Evolutionary conservation across 805 yeast genomes (phyloP).

Genomic region (Lachancea quebecensis): DNA sequence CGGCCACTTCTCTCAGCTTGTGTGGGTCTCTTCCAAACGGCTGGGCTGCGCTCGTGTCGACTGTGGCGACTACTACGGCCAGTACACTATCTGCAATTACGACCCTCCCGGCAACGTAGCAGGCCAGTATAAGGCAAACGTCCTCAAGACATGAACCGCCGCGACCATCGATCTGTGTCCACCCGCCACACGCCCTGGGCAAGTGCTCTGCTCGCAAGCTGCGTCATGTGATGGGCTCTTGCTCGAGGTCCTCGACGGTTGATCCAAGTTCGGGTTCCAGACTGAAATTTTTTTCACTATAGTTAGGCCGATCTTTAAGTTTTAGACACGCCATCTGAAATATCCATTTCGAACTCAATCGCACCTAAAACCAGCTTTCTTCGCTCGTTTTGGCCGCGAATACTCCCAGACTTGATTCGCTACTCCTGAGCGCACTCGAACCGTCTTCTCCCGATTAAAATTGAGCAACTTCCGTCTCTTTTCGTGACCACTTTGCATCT

Average conservation of each 20-base stretch:
- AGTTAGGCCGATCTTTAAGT: background rate
- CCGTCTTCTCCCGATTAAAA: background rate
- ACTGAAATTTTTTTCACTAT: background rate
- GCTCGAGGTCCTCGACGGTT: background rate
- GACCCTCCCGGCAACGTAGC: conserved; percentile 57
- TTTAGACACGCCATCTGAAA: background rate
- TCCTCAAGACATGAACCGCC: conserved; percentile 10
- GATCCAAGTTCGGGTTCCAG: background rate
- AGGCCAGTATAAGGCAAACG: conserved; percentile 37
- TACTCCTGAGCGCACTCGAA: background rate
- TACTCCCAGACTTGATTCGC: no score
- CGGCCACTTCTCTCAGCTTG: conserved; percentile 77
- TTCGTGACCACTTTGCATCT: background rate
- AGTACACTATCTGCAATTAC: conserved; percentile 66
- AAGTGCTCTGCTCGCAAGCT: no score
- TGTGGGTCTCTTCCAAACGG: conserved; percentile 57
- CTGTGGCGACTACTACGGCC: conserved; percentile 45
- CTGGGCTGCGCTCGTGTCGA: conserved; percentile 66
- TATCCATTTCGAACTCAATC: background rate
- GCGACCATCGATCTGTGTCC: no score
- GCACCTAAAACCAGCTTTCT: background rate
- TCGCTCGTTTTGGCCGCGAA: no score
- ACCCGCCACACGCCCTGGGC: no score
- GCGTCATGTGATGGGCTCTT: background rate
- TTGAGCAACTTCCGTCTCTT: background rate